Evolutionary conservation across 495 filamentous ascomycete species (phyloP).

Genomic region (Neurospora sp.): DNA sequence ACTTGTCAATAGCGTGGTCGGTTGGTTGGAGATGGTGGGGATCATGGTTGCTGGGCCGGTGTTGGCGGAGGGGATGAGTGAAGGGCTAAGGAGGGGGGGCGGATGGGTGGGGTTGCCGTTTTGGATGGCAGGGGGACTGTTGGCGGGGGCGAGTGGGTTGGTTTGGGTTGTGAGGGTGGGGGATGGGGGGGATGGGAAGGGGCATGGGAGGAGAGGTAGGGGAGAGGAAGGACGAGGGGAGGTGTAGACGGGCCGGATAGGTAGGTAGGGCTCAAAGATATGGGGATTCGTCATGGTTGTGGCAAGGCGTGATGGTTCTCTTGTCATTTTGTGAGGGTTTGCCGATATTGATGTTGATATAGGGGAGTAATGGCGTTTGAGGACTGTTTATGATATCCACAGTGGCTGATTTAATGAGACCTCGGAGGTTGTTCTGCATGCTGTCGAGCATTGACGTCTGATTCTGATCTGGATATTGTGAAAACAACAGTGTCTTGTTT

Average conservation of each 20-base stretch:
- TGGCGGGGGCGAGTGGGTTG: constrained; percentile 3
- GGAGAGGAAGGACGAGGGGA: neutral
- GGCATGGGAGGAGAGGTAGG: neutral
- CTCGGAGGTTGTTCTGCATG: too few relatives aligned
- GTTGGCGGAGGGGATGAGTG: constrained; percentile 18
- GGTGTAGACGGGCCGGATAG: neutral
- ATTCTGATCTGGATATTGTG: too few relatives aligned
- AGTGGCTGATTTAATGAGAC: too few relatives aligned
- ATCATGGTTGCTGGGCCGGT: constrained; percentile 18
- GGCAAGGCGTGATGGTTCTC: too few relatives aligned
- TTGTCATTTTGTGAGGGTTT: too few relatives aligned
- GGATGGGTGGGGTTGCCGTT: constrained; percentile 22
- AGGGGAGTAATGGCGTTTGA: too few relatives aligned
- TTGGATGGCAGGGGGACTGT: constrained; percentile 12
- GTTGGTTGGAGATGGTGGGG: constrained; percentile 19
- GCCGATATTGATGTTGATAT: too few relatives aligned
- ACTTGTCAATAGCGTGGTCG: constrained; percentile 20
- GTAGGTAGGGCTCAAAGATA: too few relatives aligned
- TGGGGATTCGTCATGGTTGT: too few relatives aligned
- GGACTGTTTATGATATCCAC: too few relatives aligned
- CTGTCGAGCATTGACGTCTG: too few relatives aligned
- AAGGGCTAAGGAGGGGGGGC: constrained; percentile 16
- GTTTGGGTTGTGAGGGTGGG: constrained; percentile 13
- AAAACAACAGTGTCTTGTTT: too few relatives aligned
- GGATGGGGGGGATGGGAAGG: constrained; percentile 2